These are phyloP conservation scores for Xylaria castorea DNA, from an alignment of 495 filamentous ascomycete genomes.

Conservation along the genomic window DNA sequence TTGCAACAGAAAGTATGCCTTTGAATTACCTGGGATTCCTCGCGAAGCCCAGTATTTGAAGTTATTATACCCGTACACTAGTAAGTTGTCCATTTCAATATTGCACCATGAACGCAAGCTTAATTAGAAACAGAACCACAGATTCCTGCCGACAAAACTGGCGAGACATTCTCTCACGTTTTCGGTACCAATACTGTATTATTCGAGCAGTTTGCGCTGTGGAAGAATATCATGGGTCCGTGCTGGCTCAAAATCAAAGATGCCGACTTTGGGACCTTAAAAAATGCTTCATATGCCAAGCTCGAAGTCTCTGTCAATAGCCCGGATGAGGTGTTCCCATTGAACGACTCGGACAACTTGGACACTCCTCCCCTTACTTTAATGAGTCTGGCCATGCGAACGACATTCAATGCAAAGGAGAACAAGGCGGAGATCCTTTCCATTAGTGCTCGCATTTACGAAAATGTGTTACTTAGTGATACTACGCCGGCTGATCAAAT, in stretches of 20 bases:
- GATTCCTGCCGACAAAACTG: conserved; percentile 65
- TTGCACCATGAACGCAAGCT: conserved; percentile 11
- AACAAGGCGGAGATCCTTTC: conserved; percentile 97
- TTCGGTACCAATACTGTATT: conserved; percentile 93
- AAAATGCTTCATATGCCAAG: conserved; percentile 96
- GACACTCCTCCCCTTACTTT: conserved; percentile 88
- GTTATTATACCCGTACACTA: conserved; percentile 88
- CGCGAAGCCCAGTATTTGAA: conserved; percentile 92
- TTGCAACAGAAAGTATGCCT: conserved; percentile 90
- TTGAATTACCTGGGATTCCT: conserved; percentile 87
- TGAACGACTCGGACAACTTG: conserved; percentile 76
- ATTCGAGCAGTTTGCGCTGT: conserved; percentile 97
- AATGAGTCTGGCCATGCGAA: conserved; percentile 92
- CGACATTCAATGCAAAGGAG: conserved; percentile 84
- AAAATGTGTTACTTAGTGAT: conserved; percentile 85
- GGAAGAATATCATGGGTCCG: conserved; percentile 97
- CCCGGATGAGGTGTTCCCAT: conserved; percentile 71
- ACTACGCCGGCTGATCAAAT: conserved; percentile 87
- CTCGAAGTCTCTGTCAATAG: conserved; percentile 83
- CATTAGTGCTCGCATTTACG: conserved; percentile 88
- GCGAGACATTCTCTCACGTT: conserved; percentile 92
- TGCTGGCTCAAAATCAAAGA: conserved; percentile 93
- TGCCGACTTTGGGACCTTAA: conserved; percentile 81
- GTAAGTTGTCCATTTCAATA: conserved; percentile 28
- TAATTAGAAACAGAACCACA: conserved; percentile 57